Percentiles rank a stretch among this genome's conserved stretches.
These are phyloP conservation scores for Dactylis glomerata DNA, from an alignment of 176 grass and related monocot species.

Conservation along the genomic window DNA sequence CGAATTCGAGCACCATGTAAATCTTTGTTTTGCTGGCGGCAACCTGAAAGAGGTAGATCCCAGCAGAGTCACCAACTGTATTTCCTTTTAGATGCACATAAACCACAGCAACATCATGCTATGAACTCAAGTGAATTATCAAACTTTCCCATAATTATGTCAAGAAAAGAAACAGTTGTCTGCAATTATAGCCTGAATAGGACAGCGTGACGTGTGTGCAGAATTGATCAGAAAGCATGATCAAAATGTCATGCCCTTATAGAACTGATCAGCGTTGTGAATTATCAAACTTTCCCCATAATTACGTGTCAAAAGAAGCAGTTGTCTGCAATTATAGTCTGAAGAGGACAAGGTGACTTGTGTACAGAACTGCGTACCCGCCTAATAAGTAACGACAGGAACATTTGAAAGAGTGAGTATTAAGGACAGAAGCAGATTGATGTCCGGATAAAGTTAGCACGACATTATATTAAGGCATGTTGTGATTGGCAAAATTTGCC, in stretches of 20 bases:
- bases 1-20: slow-evolving; percentile 87
- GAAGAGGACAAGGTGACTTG: background rate
- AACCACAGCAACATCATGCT: background rate
- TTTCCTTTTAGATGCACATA: background rate
- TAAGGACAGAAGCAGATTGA: background rate
- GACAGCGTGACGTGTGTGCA: background rate
- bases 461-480: background rate
- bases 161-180: background rate
- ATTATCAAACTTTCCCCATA: background rate
- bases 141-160: background rate
- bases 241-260: too few species aligned
- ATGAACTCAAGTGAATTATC: background rate
- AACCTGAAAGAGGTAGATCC: slow-evolving; percentile 35
- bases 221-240: too few species aligned
- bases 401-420: background rate
- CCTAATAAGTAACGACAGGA: background rate
- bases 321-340: background rate
- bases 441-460: background rate
- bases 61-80: background rate
- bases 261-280: too few species aligned
- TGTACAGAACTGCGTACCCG: background rate
- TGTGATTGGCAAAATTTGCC: background rate
- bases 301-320: background rate
- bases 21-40: slow-evolving; percentile 92
- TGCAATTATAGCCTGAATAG: background rate